These are phyloP conservation scores for Blastobotrys indianensis DNA, from an alignment of 1,139 yeast species.

Conservation along the genomic window DNA sequence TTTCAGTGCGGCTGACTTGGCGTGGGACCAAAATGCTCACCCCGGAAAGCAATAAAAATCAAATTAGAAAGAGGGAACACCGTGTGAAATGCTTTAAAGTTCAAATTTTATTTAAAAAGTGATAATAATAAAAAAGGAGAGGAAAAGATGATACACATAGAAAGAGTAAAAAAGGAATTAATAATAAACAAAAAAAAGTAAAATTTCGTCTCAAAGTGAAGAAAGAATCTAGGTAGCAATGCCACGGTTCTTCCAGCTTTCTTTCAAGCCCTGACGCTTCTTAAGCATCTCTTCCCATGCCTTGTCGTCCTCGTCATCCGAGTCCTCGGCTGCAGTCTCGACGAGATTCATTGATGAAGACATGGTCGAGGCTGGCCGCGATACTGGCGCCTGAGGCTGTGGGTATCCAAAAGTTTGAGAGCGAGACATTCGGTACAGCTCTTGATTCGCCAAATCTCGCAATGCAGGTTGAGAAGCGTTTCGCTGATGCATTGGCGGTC, in stretches of 20 bases:
- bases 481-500: constrained; percentile 9
- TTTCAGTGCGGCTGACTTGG: not conserved
- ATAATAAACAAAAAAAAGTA: not conserved
- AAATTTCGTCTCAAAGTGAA: not conserved
- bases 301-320: constrained; percentile 34
- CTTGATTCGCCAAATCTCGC: constrained; percentile 14
- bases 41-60: too few species aligned
- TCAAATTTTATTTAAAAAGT: not conserved
- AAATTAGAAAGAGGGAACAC: too few species aligned
- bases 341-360: constrained; percentile 9
- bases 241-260: constrained; percentile 23
- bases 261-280: constrained; percentile 28
- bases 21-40: not conserved
- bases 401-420: constrained; percentile 12
- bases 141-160: not conserved
- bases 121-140: not conserved
- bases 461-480: constrained; percentile 12
- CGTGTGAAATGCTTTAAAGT: too few species aligned
- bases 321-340: constrained; percentile 24
- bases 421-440: constrained; percentile 10
- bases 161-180: too few species aligned
- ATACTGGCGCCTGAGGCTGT: not conserved
- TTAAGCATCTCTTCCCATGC: constrained; percentile 32
- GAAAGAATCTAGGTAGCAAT: constrained; percentile 5
- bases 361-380: constrained; percentile 14